Conservation (phyloP, 1,284 basidiomycete species). For the Cryptococcus hybrid region DNA sequence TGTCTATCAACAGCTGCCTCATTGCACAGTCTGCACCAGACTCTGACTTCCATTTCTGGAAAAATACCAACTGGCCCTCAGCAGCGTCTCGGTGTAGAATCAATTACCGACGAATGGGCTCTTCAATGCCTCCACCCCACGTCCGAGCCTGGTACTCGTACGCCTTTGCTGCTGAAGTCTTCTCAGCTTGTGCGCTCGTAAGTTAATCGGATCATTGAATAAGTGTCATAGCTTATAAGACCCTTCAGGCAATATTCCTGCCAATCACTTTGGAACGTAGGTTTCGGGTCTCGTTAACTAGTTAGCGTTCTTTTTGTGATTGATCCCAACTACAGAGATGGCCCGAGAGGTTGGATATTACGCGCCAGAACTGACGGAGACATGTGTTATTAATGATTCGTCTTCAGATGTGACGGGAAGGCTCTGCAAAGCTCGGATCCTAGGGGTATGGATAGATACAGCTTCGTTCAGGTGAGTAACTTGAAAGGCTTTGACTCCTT, state of each 20-base stretch:
- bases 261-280: conserved; percentile 48
- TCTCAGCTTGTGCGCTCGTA: conserved; percentile 41
- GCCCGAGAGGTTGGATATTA: conserved; percentile 43
- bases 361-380: conserved; percentile 28
- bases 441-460: conserved; percentile 73
- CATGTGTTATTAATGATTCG: conserved; percentile 20
- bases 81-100: no score
- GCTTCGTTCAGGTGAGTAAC: conserved; percentile 75
- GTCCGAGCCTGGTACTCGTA: conserved; percentile 47
- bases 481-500: neutral
- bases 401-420: conserved; percentile 7
- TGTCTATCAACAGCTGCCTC: no score
- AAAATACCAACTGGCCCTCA: no score
- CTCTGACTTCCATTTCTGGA: no score
- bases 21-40: no score
- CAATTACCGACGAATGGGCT: conserved; percentile 1
- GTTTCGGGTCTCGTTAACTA: neutral
- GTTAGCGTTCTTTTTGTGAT: neutral
- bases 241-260: conserved; percentile 43
- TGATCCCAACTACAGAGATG: conserved; percentile 28
- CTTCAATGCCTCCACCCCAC: conserved; percentile 14
- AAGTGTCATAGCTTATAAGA: neutral
- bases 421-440: conserved; percentile 40
- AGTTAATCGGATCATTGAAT: neutral
- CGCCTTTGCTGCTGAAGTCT: conserved; percentile 48